These are phyloP conservation scores for Camelina sativa DNA, from an alignment of 345 rosid genomes.

Conservation along the genomic window DNA sequence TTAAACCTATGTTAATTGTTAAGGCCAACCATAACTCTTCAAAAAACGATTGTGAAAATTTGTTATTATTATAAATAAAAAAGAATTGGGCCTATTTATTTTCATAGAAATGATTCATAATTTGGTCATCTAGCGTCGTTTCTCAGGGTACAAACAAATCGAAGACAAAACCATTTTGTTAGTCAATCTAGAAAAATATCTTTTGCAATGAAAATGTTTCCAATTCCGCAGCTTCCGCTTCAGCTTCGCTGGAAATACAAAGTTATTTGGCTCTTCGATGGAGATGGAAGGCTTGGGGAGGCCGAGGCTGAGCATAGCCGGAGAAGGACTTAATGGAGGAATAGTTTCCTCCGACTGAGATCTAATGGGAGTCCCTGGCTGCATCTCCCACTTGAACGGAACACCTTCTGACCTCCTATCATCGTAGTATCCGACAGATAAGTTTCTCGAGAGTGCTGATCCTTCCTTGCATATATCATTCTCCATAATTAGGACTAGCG, in stretches of 20 bases:
- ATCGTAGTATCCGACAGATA: conserved; percentile 48
- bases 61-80: not conserved
- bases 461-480: conserved; percentile 19
- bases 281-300: conserved; percentile 59
- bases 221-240: conserved; percentile 36
- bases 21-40: not conserved
- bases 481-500: conserved; percentile 16
- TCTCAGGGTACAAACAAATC: conserved; percentile 34
- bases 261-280: conserved; percentile 31
- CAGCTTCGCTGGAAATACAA: conserved; percentile 32
- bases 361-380: conserved; percentile 58
- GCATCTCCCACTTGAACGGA: conserved; percentile 72
- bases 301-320: conserved; percentile 57
- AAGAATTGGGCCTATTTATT: not conserved
- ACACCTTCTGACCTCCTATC: conserved; percentile 45
- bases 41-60: not conserved
- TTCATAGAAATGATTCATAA: not conserved
- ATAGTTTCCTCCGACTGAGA: conserved; percentile 40
- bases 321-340: conserved; percentile 67
- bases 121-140: conserved; percentile 17
- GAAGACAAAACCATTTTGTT: conserved; percentile 35
- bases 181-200: conserved; percentile 34
- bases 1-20: not conserved
- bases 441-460: conserved; percentile 33
- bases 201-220: conserved; percentile 41